Percentiles rank a stretch among this genome's conserved stretches.
Evolutionary conservation across 768 basidiomycete genomes (phyloP).

Genomic region (Pisolithus albus): DNA sequence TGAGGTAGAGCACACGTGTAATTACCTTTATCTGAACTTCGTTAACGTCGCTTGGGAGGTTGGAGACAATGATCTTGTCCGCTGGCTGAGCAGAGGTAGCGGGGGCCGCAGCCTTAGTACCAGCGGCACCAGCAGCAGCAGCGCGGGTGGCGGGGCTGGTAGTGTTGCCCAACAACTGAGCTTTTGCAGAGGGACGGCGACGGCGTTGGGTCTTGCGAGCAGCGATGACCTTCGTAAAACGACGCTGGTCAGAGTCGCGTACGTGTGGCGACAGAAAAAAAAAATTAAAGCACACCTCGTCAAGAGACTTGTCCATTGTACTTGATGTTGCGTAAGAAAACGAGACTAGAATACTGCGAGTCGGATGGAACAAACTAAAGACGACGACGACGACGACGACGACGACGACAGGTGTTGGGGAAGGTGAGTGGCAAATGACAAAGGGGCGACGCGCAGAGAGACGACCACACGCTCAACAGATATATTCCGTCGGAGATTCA

Average conservation of each 20-base stretch:
- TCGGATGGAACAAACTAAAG: not conserved
- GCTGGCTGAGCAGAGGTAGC: constrained; percentile 36
- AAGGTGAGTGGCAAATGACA: constrained; percentile 20
- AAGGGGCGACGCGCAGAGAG: constrained; percentile 22
- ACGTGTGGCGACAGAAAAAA: constrained; percentile 12
- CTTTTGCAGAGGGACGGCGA: constrained; percentile 43
- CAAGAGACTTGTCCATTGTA: constrained; percentile 77
- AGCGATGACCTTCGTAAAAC: constrained; percentile 53
- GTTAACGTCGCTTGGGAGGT: constrained; percentile 89
- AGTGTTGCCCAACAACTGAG: constrained; percentile 55
- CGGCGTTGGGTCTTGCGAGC: constrained; percentile 43
- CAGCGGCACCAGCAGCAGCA: constrained; percentile 39
- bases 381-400: not conserved
- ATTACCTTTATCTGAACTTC: constrained; percentile 89
- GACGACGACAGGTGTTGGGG: not conserved
- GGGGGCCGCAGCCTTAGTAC: constrained; percentile 35
- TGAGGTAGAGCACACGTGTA: not conserved
- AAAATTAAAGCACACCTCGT: constrained; percentile 52
- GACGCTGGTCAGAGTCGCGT: constrained; percentile 14
- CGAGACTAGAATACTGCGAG: not conserved
- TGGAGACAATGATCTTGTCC: constrained; percentile 94
- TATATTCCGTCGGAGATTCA: constrained; percentile 22
- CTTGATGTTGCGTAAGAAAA: constrained; percentile 1
- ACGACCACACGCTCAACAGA: not conserved
- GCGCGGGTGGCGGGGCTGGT: constrained; percentile 46